Evolutionary conservation across 768 basidiomycete genomes (phyloP).

Genomic region (Serendipita sp.): DNA sequence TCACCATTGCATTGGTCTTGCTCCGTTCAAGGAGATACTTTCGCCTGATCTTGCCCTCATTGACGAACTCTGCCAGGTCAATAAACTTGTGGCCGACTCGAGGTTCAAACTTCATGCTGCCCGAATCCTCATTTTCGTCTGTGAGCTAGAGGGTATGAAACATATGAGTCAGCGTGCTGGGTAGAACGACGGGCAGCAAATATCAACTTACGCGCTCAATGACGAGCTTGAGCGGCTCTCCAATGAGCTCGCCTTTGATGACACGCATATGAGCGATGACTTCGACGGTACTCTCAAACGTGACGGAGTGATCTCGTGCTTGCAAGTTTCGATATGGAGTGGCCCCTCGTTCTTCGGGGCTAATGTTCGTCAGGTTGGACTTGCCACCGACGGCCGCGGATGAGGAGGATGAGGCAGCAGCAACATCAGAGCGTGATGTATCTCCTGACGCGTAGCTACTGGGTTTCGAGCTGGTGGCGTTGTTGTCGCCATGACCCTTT

Average conservation of each 20-base stretch:
- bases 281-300: background rate
- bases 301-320: background rate
- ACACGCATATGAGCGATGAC: conserved; percentile 1
- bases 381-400: background rate
- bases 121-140: background rate
- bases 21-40: conserved; percentile 53
- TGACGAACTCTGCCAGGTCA: conserved; percentile 61
- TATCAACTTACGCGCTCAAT: background rate
- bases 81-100: conserved; percentile 49
- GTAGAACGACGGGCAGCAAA: background rate
- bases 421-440: background rate
- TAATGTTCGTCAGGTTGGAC: background rate
- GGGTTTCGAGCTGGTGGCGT: background rate
- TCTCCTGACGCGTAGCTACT: background rate
- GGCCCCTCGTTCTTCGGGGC: background rate
- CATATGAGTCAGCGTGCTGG: background rate
- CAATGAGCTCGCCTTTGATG: background rate
- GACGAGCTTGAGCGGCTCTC: conserved; percentile 3
- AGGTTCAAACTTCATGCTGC: conserved; percentile 24
- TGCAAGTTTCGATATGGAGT: background rate
- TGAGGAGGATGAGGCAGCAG: background rate
- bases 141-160: background rate
- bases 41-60: conserved; percentile 39
- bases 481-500: background rate
- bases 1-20: conserved; percentile 50